A percentile compares a stretch with the other conserved stretches of the same genome.
phyloP scores from a whole-genome alignment of 169 alveolate species.

The Plasmodium relictum region DNA sequence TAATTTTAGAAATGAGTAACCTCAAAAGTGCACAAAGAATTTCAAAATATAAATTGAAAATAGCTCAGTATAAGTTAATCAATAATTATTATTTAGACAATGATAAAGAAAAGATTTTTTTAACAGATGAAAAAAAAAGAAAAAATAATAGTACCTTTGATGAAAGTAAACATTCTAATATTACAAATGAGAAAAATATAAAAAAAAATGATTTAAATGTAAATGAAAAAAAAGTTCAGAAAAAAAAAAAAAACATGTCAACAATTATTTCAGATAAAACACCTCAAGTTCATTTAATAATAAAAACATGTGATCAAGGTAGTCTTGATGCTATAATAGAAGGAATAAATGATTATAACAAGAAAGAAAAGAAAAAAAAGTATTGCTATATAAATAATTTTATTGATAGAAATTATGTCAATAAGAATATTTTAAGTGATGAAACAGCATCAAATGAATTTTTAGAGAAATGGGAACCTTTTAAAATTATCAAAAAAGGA shows the following conservation, averaged over 20 bases:
- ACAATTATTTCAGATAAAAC: background rate
- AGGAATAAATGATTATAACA: constrained; percentile 82
- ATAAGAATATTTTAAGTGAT: constrained; percentile 35
- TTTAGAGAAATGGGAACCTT: constrained; percentile 80
- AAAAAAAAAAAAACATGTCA: background rate
- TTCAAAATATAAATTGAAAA: constrained; percentile 84
- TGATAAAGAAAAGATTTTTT: background rate
- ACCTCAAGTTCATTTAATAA: constrained; percentile 82
- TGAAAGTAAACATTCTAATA: background rate
- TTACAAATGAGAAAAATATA: background rate
- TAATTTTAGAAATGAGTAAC: constrained; percentile 84
- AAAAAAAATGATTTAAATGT: background rate
- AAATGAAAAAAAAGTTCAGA: background rate
- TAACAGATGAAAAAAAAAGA: background rate
- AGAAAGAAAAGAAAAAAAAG: constrained; percentile 67
- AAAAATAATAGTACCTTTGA: background rate
- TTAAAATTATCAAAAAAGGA: constrained; percentile 84
- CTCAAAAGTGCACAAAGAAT: constrained; percentile 77
- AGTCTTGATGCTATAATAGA: constrained; percentile 90
- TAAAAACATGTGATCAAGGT: constrained; percentile 92
- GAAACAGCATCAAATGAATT: constrained; percentile 45
- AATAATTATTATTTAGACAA: constrained; percentile 30
- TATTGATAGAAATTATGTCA: constrained; percentile 50
- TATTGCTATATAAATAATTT: constrained; percentile 63
- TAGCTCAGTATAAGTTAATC: constrained; percentile 81